A percentile compares a stretch with the other conserved stretches of the same genome.
These are phyloP conservation scores for Tetrahymena elliotti DNA, from an alignment of 73 alveolate species.

Conservation along the genomic window DNA sequence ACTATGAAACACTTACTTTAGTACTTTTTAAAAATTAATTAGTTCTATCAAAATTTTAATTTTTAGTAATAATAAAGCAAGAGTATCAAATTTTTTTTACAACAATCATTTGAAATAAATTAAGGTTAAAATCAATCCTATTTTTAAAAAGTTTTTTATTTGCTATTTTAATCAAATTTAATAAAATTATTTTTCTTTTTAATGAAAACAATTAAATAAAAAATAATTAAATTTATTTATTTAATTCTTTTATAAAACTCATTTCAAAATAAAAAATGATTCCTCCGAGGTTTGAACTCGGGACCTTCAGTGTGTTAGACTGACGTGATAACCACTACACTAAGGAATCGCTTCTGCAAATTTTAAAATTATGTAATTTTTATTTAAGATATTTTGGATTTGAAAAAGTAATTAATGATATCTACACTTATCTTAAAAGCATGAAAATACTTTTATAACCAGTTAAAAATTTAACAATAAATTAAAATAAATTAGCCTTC, in stretches of 20 bases:
- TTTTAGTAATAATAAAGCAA: background rate
- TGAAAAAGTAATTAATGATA: too few species aligned
- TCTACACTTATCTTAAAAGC: too few species aligned
- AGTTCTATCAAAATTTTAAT: background rate
- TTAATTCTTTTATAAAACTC: background rate
- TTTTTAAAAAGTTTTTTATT: too few species aligned
- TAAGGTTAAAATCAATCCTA: background rate
- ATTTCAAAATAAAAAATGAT: background rate
- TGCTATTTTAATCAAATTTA: background rate
- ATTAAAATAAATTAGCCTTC: too few species aligned
- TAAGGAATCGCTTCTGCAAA: background rate
- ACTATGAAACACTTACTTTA: background rate
- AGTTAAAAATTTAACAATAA: too few species aligned
- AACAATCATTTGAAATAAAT: background rate
- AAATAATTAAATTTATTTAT: background rate
- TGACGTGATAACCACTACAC: constrained; percentile 2
- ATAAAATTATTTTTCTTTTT: too few species aligned
- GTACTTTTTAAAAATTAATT: too few species aligned
- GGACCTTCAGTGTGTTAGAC: constrained; percentile 3
- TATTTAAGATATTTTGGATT: background rate
- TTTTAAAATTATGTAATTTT: background rate
- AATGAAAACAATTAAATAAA: background rate
- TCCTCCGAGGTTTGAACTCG: constrained; percentile 4
- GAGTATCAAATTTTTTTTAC: background rate
- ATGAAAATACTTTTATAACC: too few species aligned